Percentiles rank a stretch among this genome's conserved stretches.
These are phyloP conservation scores for Cercospora canescens DNA, from an alignment of 2,329 filamentous ascomycete genomes.

Conservation along the genomic window DNA sequence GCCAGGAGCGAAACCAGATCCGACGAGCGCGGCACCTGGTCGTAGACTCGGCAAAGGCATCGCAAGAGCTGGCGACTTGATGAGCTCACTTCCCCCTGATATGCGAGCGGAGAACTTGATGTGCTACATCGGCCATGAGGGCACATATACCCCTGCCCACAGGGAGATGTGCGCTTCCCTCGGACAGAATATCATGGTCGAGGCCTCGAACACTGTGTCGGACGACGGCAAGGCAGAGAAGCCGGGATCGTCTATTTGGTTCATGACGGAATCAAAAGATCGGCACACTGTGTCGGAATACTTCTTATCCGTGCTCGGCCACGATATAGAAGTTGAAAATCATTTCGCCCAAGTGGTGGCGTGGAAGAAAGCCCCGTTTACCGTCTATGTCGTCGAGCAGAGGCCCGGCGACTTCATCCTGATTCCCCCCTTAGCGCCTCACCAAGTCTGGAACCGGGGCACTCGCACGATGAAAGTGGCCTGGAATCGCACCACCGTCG, in stretches of 20 bases:
- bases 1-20: slow-evolving; percentile 55
- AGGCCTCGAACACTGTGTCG: slow-evolving; percentile 67
- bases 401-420: slow-evolving; percentile 88
- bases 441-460: slow-evolving; percentile 98
- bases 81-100: slow-evolving; percentile 82
- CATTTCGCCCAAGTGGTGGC: slow-evolving; percentile 95
- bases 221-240: slow-evolving; percentile 70
- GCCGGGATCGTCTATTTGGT: slow-evolving; percentile 91
- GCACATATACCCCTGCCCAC: slow-evolving; percentile 93
- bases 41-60: slow-evolving; percentile 57
- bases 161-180: slow-evolving; percentile 96
- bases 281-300: slow-evolving; percentile 89
- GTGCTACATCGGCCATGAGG: slow-evolving; percentile 98
- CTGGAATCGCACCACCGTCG: slow-evolving; percentile 93
- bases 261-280: slow-evolving; percentile 97
- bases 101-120: slow-evolving; percentile 97
- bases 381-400: slow-evolving; percentile 90
- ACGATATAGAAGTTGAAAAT: slow-evolving; percentile 95
- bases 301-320: slow-evolving; percentile 87
- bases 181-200: slow-evolving; percentile 98
- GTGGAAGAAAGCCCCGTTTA: slow-evolving; percentile 93
- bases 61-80: slow-evolving; percentile 81
- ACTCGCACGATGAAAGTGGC: slow-evolving; percentile 96
- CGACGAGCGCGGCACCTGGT: slow-evolving; percentile 39
- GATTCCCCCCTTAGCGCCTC: slow-evolving; percentile 86